Conservation (phyloP, 2,329 filamentous ascomycete species). For the Diplodia scrobiculata region DNA sequence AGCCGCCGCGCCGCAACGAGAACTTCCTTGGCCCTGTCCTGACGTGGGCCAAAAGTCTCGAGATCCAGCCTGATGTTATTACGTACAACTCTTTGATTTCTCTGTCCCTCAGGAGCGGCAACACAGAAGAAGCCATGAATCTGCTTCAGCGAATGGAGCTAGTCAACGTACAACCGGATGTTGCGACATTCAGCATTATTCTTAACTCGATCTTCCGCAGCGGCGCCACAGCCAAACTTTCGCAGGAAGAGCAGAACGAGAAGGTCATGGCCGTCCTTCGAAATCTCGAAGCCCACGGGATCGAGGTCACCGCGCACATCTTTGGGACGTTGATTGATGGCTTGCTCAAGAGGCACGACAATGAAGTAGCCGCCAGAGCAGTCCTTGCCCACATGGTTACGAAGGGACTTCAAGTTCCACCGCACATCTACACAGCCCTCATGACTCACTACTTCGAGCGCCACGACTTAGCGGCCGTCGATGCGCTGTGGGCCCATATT, state of each 20-base stretch:
- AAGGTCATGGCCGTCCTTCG: conserved; percentile 22
- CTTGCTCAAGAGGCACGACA: conserved; percentile 55
- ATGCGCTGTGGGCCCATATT: conserved; percentile 58
- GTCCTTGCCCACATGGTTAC: conserved; percentile 65
- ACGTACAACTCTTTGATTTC: conserved; percentile 71
- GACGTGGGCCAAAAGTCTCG: conserved; percentile 47
- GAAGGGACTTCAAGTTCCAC: conserved; percentile 56
- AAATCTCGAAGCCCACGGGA: neutral
- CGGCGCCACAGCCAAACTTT: conserved; percentile 49
- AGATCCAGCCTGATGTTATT: conserved; percentile 51
- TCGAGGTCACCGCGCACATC: conserved; percentile 33
- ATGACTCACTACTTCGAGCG: conserved; percentile 66
- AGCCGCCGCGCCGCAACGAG: conserved; percentile 33
- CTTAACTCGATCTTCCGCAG: conserved; percentile 61
- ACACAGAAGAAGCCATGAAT: conserved; percentile 52
- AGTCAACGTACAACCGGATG: conserved; percentile 60
- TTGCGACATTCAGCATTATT: conserved; percentile 73
- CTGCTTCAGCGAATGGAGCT: conserved; percentile 63
- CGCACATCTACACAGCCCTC: conserved; percentile 74
- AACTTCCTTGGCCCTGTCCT: conserved; percentile 45
- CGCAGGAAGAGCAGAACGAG: conserved; percentile 54
- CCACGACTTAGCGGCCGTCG: conserved; percentile 63
- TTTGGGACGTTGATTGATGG: conserved; percentile 72
- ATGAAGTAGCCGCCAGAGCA: conserved; percentile 57
- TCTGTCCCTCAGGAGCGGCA: conserved; percentile 57